Base-by-base conservation (phyloP, 192 early-diverging fungal genomes). In the Radiomyces spectabilis region DNA sequence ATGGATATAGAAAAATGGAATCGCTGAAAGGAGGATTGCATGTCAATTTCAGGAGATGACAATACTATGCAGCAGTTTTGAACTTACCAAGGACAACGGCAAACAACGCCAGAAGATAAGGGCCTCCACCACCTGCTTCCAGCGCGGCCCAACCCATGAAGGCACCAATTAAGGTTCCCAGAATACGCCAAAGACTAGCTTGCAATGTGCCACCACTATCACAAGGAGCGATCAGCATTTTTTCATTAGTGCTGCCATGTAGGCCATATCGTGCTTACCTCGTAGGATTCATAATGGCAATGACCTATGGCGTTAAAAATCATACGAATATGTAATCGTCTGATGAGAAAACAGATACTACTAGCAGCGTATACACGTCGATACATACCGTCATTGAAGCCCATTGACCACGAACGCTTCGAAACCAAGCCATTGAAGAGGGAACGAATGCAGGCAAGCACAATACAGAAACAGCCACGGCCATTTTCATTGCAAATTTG, bases 401-500 rank as follows among this genome's bases (percentile, higher is more conserved):
- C 76, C 76, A 78, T 46, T 75, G 73, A 19, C 76, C 73, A 33
- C 73, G 65, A 27, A 64, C 66, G 10, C 25, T 45, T 7, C 47
- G 35, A 22, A 71, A 56, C 35, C 57, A 48, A 0, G 22, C 44
- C 16, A 31, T 48, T 37, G 61, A 65, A 18, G 61, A 56, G 0
- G 63, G 55, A 13, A 78, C 29, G 44, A 69, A 78, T 0, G 76
- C 71, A 33, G 64, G 69, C 4, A 75, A 30, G 44, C 64, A 63
- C 21, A 75, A 47, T 10, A 72, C 49, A 0, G 58, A 39, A 0
- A 78, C 56, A 10, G 65, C 69, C 1, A 46, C 22, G 4, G 73
- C 76, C 73, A 78, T 78, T 50, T 78, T 78, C 49, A 78, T 61
- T 0, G 61, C 65, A 58, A 73, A 78, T 50, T 75, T 72, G 59